A percentile compares a stretch with the other conserved stretches of the same genome.
phyloP scores from a whole-genome alignment of 164 flowering plant genomes.

The Litsea cubeba region DNA sequence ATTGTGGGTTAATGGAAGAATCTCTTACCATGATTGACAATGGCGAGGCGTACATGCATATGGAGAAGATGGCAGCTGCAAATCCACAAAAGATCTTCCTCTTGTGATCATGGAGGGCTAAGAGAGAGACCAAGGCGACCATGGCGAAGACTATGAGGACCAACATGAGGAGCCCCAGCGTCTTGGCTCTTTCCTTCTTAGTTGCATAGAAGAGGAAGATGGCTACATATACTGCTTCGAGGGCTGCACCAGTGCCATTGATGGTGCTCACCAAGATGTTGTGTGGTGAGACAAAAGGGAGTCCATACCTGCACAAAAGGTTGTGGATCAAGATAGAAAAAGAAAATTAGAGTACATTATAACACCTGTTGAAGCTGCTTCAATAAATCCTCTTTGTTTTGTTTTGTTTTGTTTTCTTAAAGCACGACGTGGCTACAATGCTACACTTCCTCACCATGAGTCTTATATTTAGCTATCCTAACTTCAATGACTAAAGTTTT shows the following conservation, averaged over 20 bases:
- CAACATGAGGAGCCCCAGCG: slow-evolving; percentile 36
- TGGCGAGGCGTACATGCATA: slow-evolving; percentile 90
- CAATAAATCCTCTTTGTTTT: too few relatives aligned
- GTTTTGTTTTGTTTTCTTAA: too few relatives aligned
- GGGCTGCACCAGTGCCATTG: slow-evolving; percentile 74
- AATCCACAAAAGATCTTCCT: slow-evolving; percentile 81
- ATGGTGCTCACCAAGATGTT: slow-evolving; percentile 69
- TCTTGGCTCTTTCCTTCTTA: slow-evolving; percentile 57
- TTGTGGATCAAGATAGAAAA: too few relatives aligned
- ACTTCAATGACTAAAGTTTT: too few relatives aligned
- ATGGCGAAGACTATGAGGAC: slow-evolving; percentile 47
- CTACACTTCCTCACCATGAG: too few relatives aligned
- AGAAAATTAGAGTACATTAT: too few relatives aligned
- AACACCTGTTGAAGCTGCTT: too few relatives aligned
- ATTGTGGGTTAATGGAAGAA: neutral
- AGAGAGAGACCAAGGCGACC: slow-evolving; percentile 59
- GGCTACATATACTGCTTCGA: slow-evolving; percentile 62
- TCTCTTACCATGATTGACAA: slow-evolving; percentile 76
- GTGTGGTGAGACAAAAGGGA: slow-evolving; percentile 82
- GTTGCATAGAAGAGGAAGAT: slow-evolving; percentile 62
- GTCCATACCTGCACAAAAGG: slow-evolving; percentile 55
- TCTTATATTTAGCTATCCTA: too few relatives aligned
- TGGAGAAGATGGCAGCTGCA: slow-evolving; percentile 77
- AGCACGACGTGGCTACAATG: too few relatives aligned
- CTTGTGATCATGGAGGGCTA: slow-evolving; percentile 51